A percentile compares a stretch with the other conserved stretches of the same genome.
phyloP scores from a whole-genome alignment of 2,329 filamentous ascomycete species.

The Fusarium sp. region DNA sequence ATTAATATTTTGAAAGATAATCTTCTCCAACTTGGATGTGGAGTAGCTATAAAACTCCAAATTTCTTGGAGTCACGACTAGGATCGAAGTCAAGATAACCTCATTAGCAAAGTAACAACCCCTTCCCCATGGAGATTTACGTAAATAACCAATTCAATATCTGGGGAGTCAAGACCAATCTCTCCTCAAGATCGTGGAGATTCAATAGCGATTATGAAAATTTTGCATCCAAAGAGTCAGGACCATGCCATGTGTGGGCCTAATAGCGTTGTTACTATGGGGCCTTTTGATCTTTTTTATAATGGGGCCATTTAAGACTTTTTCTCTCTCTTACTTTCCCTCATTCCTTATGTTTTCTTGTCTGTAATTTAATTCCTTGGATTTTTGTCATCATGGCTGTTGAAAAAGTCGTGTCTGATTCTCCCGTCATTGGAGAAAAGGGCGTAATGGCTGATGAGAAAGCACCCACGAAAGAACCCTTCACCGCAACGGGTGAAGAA shows the following conservation, averaged over 20 bases:
- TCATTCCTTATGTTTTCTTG: not conserved
- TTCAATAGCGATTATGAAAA: not conserved
- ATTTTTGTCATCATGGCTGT: slow-evolving; percentile 14
- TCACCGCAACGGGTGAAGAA: slow-evolving; percentile 25
- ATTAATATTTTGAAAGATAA: too few relatives aligned
- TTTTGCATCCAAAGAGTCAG: slow-evolving; percentile 12
- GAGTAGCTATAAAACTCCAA: not conserved
- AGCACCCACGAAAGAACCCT: slow-evolving; percentile 10
- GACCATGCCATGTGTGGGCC: slow-evolving; percentile 30
- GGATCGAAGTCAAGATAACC: not conserved
- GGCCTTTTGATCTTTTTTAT: slow-evolving; percentile 31
- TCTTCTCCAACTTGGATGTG: not conserved
- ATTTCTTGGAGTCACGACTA: slow-evolving; percentile 10
- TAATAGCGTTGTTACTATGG: slow-evolving; percentile 28
- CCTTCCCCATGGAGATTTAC: slow-evolving; percentile 41
- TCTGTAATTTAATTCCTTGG: not conserved
- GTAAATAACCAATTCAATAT: slow-evolving; percentile 14
- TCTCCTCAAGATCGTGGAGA: slow-evolving; percentile 22
- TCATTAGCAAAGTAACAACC: not conserved
- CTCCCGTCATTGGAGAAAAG: slow-evolving; percentile 21
- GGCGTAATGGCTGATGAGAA: slow-evolving; percentile 13
- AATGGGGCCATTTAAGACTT: slow-evolving; percentile 28
- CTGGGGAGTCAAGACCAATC: slow-evolving; percentile 2
- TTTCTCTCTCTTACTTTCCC: not conserved
- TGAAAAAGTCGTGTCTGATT: slow-evolving; percentile 19